These are phyloP conservation scores for Xylaria sp. DNA, from an alignment of 2,329 filamentous ascomycete species.

Conservation along the genomic window DNA sequence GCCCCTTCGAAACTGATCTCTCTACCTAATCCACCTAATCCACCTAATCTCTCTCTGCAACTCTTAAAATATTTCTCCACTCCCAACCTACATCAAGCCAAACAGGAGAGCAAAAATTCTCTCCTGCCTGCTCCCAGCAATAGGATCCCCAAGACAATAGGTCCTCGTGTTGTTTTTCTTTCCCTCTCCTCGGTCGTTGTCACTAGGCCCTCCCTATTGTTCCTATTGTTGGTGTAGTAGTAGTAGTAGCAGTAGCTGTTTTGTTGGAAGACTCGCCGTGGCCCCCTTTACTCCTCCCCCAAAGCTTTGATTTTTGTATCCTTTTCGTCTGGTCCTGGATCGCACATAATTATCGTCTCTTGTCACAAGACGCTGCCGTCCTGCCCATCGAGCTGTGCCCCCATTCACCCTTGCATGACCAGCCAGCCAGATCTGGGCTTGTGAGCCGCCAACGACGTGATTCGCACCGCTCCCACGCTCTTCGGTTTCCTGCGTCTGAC, in stretches of 20 bases:
- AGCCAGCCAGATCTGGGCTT: slow-evolving; percentile 34
- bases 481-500: slow-evolving; percentile 48
- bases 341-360: slow-evolving; percentile 11
- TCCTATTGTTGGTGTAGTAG: not conserved
- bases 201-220: slow-evolving; percentile 3
- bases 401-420: slow-evolving; percentile 28
- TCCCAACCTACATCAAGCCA: slow-evolving; percentile 17
- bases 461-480: slow-evolving; percentile 32
- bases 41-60: slow-evolving; percentile 5
- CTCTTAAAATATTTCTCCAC: slow-evolving; percentile 25
- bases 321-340: not conserved
- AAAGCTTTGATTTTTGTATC: not conserved
- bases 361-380: slow-evolving; percentile 8
- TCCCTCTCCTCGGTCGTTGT: not conserved
- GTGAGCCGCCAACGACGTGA: slow-evolving; percentile 42
- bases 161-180: not conserved
- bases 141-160: slow-evolving; percentile 2
- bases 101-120: slow-evolving; percentile 32
- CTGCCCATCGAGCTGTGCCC: not conserved
- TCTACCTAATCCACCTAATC: not conserved
- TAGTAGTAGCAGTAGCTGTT: not conserved
- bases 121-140: slow-evolving; percentile 20
- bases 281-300: not conserved
- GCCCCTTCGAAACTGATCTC: not conserved
- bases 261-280: not conserved